phyloP scores from a whole-genome alignment of 345 rosid species.

The Arabis alpina region DNA sequence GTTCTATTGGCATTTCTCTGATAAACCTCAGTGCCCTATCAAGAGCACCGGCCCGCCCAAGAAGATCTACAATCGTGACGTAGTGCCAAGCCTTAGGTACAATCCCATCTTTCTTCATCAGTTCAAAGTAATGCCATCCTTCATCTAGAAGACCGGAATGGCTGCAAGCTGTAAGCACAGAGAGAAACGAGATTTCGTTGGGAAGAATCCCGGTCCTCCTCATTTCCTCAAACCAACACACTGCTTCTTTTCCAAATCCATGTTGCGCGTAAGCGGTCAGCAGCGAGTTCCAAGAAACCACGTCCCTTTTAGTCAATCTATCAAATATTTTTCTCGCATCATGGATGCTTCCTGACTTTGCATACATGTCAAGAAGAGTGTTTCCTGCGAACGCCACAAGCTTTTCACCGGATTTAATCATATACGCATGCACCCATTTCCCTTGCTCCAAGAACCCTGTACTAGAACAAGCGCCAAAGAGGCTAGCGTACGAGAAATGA shows the following conservation, averaged over 20 bases:
- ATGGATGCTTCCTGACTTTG: slow-evolving; percentile 63
- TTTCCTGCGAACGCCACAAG: slow-evolving; percentile 62
- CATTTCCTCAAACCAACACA: slow-evolving; percentile 54
- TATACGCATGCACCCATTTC: slow-evolving; percentile 66
- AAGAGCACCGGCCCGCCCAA: slow-evolving; percentile 66
- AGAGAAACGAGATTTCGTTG: slow-evolving; percentile 61
- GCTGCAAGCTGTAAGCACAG: slow-evolving; percentile 70
- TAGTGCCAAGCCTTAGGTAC: slow-evolving; percentile 53
- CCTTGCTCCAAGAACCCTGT: slow-evolving; percentile 72
- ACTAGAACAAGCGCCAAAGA: slow-evolving; percentile 58
- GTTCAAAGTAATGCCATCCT: slow-evolving; percentile 55
- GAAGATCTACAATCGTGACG: slow-evolving; percentile 66
- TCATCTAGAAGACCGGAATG: slow-evolving; percentile 62
- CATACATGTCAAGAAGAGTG: slow-evolving; percentile 70
- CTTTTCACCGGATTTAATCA: slow-evolving; percentile 61
- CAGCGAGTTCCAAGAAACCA: slow-evolving; percentile 69
- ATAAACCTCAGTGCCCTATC: slow-evolving; percentile 55
- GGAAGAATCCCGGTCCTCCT: slow-evolving; percentile 49
- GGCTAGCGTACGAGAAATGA: slow-evolving; percentile 56
- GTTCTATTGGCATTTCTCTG: slow-evolving; percentile 58
- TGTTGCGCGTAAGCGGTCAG: slow-evolving; percentile 61
- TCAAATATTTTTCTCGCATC: slow-evolving; percentile 60
- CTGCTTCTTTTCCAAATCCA: slow-evolving; percentile 55
- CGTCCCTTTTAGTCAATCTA: slow-evolving; percentile 51
- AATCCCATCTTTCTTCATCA: slow-evolving; percentile 54